These are phyloP conservation scores for Daedalea quercina DNA, from an alignment of 768 basidiomycete species.

Conservation along the genomic window DNA sequence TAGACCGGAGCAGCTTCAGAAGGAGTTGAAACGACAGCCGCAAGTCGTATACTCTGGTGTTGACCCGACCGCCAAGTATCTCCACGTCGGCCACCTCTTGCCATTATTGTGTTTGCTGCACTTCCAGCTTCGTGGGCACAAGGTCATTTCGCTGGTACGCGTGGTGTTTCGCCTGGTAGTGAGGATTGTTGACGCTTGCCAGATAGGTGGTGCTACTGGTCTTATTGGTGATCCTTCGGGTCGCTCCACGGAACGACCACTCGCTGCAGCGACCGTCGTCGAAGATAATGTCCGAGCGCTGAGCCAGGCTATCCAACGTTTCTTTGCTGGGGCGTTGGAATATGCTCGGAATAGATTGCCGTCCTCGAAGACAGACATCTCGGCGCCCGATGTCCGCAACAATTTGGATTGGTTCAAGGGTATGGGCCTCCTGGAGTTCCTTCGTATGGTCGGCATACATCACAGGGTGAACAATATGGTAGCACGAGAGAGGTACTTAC, in stretches of 20 bases:
- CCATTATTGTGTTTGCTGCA: slow-evolving; percentile 85
- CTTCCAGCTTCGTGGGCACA: slow-evolving; percentile 82
- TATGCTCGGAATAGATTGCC: slow-evolving; percentile 45
- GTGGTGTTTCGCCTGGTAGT: neutral
- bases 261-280: slow-evolving; percentile 53
- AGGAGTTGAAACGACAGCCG: slow-evolving; percentile 7
- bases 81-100: slow-evolving; percentile 92
- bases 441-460: slow-evolving; percentile 73
- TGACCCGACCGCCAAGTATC: slow-evolving; percentile 84
- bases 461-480: slow-evolving; percentile 88
- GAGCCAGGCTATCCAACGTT: slow-evolving; percentile 54
- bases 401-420: slow-evolving; percentile 76
- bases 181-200: slow-evolving; percentile 5
- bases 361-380: slow-evolving; percentile 4
- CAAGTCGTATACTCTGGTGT: slow-evolving; percentile 81
- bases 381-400: slow-evolving; percentile 42
- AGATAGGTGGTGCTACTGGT: slow-evolving; percentile 97
- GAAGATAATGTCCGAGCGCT: slow-evolving; percentile 61
- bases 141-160: slow-evolving; percentile 76
- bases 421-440: slow-evolving; percentile 74
- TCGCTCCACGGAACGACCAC: slow-evolving; percentile 70
- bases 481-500: slow-evolving; percentile 84
- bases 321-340: slow-evolving; percentile 59
- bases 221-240: slow-evolving; percentile 98
- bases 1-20: slow-evolving; percentile 9